Conservation (phyloP, 352 stramenopile species). For the Phytophthora agathidicida region DNA sequence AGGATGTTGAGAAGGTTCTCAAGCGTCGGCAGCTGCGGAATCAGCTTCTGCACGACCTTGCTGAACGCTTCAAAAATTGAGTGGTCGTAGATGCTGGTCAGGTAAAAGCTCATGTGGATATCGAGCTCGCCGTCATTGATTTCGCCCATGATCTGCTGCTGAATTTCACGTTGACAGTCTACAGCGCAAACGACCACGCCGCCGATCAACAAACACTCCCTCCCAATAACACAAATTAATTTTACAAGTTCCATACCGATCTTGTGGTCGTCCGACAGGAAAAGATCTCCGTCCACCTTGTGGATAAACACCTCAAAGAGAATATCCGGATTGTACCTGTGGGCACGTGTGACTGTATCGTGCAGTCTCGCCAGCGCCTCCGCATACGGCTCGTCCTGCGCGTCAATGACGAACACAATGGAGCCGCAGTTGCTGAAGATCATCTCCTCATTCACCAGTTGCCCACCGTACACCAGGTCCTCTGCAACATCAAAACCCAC, state of each 20-base stretch:
- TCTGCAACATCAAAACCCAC: constrained; percentile 34
- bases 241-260: constrained; percentile 66
- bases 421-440: constrained; percentile 92
- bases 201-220: neutral
- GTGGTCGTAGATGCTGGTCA: constrained; percentile 95
- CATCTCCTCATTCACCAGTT: constrained; percentile 92
- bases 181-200: neutral
- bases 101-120: constrained; percentile 93
- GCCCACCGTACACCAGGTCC: constrained; percentile 86
- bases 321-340: constrained; percentile 95
- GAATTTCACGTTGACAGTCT: constrained; percentile 97
- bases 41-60: constrained; percentile 98
- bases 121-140: constrained; percentile 94
- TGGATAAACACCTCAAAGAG: constrained; percentile 99
- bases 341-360: constrained; percentile 86
- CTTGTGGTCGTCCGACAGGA: constrained; percentile 98
- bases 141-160: constrained; percentile 97
- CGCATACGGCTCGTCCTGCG: constrained; percentile 93
- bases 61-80: constrained; percentile 98
- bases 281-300: constrained; percentile 98
- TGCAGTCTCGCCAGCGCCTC: constrained; percentile 89
- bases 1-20: constrained; percentile 99
- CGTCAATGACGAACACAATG: constrained; percentile 98
- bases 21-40: constrained; percentile 96
- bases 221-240: neutral